phyloP scores from a whole-genome alignment of 441 rosid genomes.

The Gossypium lobatum region DNA sequence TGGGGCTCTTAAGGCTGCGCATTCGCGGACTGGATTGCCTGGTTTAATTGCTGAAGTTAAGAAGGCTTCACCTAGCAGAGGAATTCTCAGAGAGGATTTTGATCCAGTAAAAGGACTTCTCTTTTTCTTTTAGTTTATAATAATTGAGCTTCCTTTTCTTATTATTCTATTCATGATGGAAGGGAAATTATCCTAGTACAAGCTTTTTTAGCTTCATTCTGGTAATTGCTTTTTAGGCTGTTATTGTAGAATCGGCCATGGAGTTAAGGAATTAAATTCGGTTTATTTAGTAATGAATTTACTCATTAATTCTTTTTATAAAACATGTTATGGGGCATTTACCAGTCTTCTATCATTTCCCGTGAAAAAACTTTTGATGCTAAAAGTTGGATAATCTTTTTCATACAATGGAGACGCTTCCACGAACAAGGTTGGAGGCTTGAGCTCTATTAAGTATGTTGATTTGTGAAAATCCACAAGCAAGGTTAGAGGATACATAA shows the following conservation, averaged over 20 bases:
- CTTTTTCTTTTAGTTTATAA: not conserved
- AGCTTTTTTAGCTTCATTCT: not conserved
- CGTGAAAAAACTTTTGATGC: not conserved
- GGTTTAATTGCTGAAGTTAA: slow-evolving; percentile 96
- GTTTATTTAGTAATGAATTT: not conserved
- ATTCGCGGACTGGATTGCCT: slow-evolving; percentile 65
- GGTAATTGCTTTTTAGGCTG: not conserved
- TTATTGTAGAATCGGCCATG: not conserved
- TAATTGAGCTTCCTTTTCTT: not conserved
- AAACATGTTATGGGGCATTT: not conserved
- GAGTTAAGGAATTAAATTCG: not conserved
- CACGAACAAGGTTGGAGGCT: not conserved
- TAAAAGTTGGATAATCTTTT: not conserved
- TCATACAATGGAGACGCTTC: not conserved
- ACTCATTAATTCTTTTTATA: not conserved
- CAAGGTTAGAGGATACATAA: not conserved
- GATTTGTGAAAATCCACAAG: not conserved
- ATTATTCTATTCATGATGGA: not conserved
- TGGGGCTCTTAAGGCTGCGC: slow-evolving; percentile 71
- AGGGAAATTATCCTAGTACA: not conserved
- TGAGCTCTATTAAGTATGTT: not conserved
- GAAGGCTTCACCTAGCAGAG: slow-evolving; percentile 98
- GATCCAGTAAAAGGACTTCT: slow-evolving; percentile 49
- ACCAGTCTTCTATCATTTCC: not conserved
- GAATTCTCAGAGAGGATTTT: slow-evolving; percentile 79